Evolutionary conservation across 805 yeast genomes (phyloP).

Genomic region (Candida stauntonica): DNA sequence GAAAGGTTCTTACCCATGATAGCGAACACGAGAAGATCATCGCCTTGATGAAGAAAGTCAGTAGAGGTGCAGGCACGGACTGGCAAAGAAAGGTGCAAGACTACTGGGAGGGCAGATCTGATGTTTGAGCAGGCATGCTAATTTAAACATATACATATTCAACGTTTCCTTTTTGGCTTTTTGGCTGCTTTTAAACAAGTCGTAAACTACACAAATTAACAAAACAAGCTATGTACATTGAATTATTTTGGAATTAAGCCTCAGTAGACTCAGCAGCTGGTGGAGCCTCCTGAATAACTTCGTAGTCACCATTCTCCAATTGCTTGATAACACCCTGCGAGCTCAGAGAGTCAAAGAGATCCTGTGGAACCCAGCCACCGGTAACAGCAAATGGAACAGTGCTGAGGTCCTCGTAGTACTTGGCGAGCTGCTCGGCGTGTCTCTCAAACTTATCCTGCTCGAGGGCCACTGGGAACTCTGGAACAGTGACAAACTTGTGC

Average conservation of each 20-base stretch:
- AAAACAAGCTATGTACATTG: slow-evolving; percentile 1
- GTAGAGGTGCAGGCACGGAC: slow-evolving; percentile 10
- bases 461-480: slow-evolving; percentile 57
- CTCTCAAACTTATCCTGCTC: slow-evolving; percentile 53
- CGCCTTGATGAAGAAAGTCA: slow-evolving; percentile 20
- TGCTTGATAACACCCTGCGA: slow-evolving; percentile 66
- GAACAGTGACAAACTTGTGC: slow-evolving; percentile 48
- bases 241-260: not conserved
- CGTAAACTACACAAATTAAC: too few relatives aligned
- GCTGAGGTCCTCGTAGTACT: slow-evolving; percentile 63
- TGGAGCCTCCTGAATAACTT: slow-evolving; percentile 18
- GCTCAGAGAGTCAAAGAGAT: slow-evolving; percentile 70
- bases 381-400: slow-evolving; percentile 83
- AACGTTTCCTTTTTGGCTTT: too few relatives aligned
- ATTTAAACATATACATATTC: not conserved
- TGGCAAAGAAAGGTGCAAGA: slow-evolving; percentile 25
- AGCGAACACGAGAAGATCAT: slow-evolving; percentile 25
- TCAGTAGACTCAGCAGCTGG: slow-evolving; percentile 1
- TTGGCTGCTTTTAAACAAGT: too few relatives aligned
- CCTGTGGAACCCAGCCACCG: slow-evolving; percentile 95
- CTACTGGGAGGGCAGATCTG: slow-evolving; percentile 26
- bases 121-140: too few relatives aligned
- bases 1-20: slow-evolving; percentile 23
- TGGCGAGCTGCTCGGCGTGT: slow-evolving; percentile 54
- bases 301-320: slow-evolving; percentile 54